These are phyloP conservation scores for Aspergillus novofumigatus DNA, from an alignment of 2,329 filamentous ascomycete species.

Conservation along the genomic window DNA sequence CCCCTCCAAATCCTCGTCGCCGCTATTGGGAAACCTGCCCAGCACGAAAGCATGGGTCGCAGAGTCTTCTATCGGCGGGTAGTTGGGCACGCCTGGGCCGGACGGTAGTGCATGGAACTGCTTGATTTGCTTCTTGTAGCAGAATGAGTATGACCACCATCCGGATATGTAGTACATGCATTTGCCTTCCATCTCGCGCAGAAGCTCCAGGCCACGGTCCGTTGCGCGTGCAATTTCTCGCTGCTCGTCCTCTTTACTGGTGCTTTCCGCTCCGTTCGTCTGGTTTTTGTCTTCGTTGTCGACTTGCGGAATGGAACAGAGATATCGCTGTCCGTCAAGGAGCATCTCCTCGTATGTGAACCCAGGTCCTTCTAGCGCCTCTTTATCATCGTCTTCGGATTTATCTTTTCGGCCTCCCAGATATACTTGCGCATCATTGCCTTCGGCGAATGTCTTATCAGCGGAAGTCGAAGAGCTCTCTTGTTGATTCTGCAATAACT, in stretches of 20 bases:
- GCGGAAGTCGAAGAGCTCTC: constrained; percentile 13
- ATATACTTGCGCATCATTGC: constrained; percentile 25
- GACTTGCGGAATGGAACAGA: constrained; percentile 79
- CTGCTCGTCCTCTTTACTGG: constrained; percentile 63
- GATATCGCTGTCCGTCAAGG: constrained; percentile 64
- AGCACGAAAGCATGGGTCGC: constrained; percentile 72
- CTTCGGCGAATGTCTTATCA: constrained; percentile 9
- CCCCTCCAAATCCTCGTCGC: constrained; percentile 28
- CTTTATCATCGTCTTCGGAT: constrained; percentile 55
- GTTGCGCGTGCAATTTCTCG: constrained; percentile 75
- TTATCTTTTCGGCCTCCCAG: constrained; percentile 9
- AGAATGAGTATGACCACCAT: constrained; percentile 97
- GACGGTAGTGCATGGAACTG: constrained; percentile 84
- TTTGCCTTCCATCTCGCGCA: constrained; percentile 69
- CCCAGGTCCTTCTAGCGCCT: constrained; percentile 22
- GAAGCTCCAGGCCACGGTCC: constrained; percentile 72
- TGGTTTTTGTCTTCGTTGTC: constrained; percentile 61
- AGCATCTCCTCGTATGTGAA: constrained; percentile 68
- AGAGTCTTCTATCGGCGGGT: constrained; percentile 72
- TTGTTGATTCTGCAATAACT: constrained; percentile 44
- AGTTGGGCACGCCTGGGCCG: constrained; percentile 60
- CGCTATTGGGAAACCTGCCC: constrained; percentile 53
- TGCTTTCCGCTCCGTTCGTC: constrained; percentile 58
- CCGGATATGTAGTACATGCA: constrained; percentile 83
- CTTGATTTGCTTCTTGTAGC: constrained; percentile 79